These are phyloP conservation scores for Knoxdaviesia proteae DNA, from an alignment of 2,329 filamentous ascomycete species.

Conservation along the genomic window DNA sequence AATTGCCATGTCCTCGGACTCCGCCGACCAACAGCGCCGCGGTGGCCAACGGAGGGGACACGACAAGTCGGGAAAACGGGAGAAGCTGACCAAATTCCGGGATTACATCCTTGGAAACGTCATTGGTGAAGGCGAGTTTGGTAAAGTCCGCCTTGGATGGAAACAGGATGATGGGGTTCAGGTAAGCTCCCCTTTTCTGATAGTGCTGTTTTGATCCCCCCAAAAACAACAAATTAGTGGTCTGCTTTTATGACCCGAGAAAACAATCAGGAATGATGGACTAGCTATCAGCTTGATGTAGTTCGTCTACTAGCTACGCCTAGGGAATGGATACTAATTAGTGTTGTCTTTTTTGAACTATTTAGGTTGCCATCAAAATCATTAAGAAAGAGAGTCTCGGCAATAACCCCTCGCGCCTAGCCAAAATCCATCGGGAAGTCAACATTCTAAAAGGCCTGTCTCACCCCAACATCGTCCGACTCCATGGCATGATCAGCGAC, in stretches of 20 bases:
- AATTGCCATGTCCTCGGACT: background rate
- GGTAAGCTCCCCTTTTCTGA: slow-evolving; percentile 16
- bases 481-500: slow-evolving; percentile 98
- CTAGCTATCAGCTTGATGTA: too few relatives aligned
- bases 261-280: too few relatives aligned
- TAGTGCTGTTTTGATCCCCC: background rate
- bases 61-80: slow-evolving; percentile 30
- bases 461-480: slow-evolving; percentile 87
- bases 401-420: slow-evolving; percentile 68
- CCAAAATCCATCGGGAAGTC: slow-evolving; percentile 96
- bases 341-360: background rate
- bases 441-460: slow-evolving; percentile 71
- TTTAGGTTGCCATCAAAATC: slow-evolving; percentile 83
- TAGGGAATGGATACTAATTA: too few relatives aligned
- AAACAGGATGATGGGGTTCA: slow-evolving; percentile 84
- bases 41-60: slow-evolving; percentile 34
- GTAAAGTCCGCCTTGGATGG: slow-evolving; percentile 97
- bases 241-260: background rate
- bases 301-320: too few relatives aligned
- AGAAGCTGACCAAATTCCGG: slow-evolving; percentile 73
- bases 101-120: slow-evolving; percentile 93
- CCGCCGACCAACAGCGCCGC: slow-evolving; percentile 6
- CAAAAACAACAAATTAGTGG: background rate
- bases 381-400: slow-evolving; percentile 84
- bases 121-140: slow-evolving; percentile 92